Evolutionary conservation across 2,329 filamentous ascomycete species (phyloP).

Genomic region (Huntiella omanensis): DNA sequence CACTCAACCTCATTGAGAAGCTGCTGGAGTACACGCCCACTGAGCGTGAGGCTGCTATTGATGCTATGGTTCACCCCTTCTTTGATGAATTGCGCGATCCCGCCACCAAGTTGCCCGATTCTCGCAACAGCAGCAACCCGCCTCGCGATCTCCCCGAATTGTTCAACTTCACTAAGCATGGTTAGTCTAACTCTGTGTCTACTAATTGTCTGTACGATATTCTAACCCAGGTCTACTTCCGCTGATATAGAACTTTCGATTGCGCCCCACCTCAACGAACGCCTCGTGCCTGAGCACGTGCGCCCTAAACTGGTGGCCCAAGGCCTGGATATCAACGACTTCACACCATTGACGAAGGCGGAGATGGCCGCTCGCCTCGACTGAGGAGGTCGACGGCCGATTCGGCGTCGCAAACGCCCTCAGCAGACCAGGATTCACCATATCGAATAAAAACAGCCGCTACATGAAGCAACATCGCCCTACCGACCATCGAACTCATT

Average conservation of each 20-base stretch:
- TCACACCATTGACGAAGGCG: constrained; percentile 76
- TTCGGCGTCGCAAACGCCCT: constrained; percentile 2
- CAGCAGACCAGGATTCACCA: too few relatives aligned
- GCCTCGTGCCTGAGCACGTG: constrained; percentile 72
- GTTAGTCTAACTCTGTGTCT: constrained; percentile 31
- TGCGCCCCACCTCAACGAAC: constrained; percentile 65
- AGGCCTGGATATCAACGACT: constrained; percentile 83
- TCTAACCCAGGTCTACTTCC: constrained; percentile 12
- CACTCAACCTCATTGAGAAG: constrained; percentile 85
- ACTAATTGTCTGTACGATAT: constrained; percentile 2
- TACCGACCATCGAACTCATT: too few relatives aligned
- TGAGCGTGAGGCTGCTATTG: constrained; percentile 77
- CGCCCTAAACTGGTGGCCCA: constrained; percentile 52
- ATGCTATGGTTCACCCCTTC: constrained; percentile 97
- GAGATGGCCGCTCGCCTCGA: constrained; percentile 97
- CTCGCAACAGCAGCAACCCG: constrained; percentile 66
- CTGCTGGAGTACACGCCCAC: constrained; percentile 95
- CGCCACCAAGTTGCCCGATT: constrained; percentile 81
- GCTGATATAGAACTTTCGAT: constrained; percentile 72
- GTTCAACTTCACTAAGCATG: constrained; percentile 87
- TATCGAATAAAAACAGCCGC: too few relatives aligned
- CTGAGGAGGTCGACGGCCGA: constrained; percentile 30
- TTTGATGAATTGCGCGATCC: constrained; percentile 93
- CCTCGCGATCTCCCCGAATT: constrained; percentile 68
- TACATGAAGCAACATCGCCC: too few relatives aligned